A percentile compares a stretch with the other conserved stretches of the same genome.
These are phyloP conservation scores for Emericellopsis atlantica DNA, from an alignment of 2,329 filamentous ascomycete genomes.

Conservation along the genomic window DNA sequence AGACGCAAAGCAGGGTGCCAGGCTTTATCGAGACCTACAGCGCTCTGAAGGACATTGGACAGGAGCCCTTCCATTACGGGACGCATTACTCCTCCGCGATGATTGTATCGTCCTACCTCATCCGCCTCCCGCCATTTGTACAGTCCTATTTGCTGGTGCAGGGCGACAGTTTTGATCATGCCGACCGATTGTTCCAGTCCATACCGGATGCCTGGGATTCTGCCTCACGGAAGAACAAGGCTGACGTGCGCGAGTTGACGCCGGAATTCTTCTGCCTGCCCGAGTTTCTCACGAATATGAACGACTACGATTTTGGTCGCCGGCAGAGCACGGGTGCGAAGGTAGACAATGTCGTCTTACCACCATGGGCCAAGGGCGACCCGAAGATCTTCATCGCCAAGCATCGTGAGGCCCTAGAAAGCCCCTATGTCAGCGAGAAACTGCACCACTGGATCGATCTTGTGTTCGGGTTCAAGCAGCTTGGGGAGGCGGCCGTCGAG, in stretches of 20 bases:
- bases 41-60: slow-evolving; percentile 82
- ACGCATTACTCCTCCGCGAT: slow-evolving; percentile 98
- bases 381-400: slow-evolving; percentile 92
- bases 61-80: slow-evolving; percentile 90
- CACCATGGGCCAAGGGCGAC: slow-evolving; percentile 93
- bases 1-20: slow-evolving; percentile 60
- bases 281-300: slow-evolving; percentile 88
- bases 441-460: slow-evolving; percentile 94
- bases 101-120: slow-evolving; percentile 95
- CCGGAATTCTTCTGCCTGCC: slow-evolving; percentile 97
- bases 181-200: slow-evolving; percentile 89
- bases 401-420: slow-evolving; percentile 90
- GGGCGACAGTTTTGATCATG: slow-evolving; percentile 92
- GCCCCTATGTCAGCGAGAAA: slow-evolving; percentile 79
- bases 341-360: slow-evolving; percentile 80
- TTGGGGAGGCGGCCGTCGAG: slow-evolving; percentile 82
- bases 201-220: slow-evolving; percentile 86
- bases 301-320: slow-evolving; percentile 84
- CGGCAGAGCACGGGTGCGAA: slow-evolving; percentile 67
- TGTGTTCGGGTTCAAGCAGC: slow-evolving; percentile 87
- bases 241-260: slow-evolving; percentile 86
- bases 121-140: slow-evolving; percentile 89
- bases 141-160: slow-evolving; percentile 90
- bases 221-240: slow-evolving; percentile 79
- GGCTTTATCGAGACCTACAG: slow-evolving; percentile 78